Percentiles rank a stretch among this genome's conserved stretches.
phyloP scores from a whole-genome alignment of 2,329 filamentous ascomycete species.

The Trichophyton verrucosum region DNA sequence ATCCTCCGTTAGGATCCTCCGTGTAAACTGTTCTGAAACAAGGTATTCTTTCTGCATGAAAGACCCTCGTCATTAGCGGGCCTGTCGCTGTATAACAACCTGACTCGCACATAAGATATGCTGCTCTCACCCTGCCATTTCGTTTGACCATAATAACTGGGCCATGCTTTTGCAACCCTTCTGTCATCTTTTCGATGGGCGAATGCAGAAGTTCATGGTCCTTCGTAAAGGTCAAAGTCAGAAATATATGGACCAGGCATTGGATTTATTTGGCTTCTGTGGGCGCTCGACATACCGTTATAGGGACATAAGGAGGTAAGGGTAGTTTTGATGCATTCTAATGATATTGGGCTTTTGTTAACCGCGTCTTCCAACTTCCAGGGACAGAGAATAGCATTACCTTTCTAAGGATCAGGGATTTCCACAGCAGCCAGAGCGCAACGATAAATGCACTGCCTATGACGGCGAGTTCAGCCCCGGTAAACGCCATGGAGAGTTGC shows the following conservation, averaged over 20 bases:
- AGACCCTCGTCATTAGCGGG: not conserved
- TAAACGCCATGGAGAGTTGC: not conserved
- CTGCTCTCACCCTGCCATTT: not conserved
- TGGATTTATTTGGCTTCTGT: not conserved
- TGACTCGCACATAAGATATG: not conserved
- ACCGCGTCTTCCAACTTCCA: not conserved
- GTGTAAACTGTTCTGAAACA: not conserved
- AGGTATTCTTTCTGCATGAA: not conserved
- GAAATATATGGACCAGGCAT: not conserved
- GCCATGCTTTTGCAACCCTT: not conserved
- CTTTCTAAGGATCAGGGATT: not conserved
- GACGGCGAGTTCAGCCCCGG: not conserved
- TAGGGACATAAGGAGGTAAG: not conserved
- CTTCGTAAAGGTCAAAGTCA: not conserved
- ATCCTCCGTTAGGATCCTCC: not conserved
- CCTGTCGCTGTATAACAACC: not conserved
- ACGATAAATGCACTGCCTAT: not conserved
- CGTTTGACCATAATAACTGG: not conserved
- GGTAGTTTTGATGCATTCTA: not conserved
- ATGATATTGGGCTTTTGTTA: not conserved
- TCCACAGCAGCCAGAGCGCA: not conserved
- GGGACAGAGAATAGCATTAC: not conserved
- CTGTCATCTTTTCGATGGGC: not conserved
- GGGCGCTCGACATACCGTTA: not conserved
- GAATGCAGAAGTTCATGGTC: not conserved